A percentile compares a stretch with the other conserved stretches of the same genome.
phyloP scores from a whole-genome alignment of 2,329 filamentous ascomycete genomes.

The Diplodia sapinea region DNA sequence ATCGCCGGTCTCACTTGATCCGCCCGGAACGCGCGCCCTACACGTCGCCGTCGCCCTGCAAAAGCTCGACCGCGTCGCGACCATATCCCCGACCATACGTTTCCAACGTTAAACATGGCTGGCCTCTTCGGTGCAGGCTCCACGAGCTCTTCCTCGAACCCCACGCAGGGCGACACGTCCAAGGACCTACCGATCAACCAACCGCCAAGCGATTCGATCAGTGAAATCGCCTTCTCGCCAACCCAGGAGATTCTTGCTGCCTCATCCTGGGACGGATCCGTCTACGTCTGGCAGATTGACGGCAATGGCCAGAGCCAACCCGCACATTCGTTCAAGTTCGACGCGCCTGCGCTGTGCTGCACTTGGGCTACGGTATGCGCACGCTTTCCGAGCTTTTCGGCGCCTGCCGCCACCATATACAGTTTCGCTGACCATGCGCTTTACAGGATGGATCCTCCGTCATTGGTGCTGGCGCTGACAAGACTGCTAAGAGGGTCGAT shows the following conservation, averaged over 20 bases:
- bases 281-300: slow-evolving; percentile 93
- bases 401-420: not conserved
- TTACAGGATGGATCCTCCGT: slow-evolving; percentile 86
- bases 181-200: slow-evolving; percentile 84
- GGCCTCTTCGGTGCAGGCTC: slow-evolving; percentile 59
- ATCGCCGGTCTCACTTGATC: not conserved
- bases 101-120: slow-evolving; percentile 59
- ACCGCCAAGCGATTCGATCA: slow-evolving; percentile 82
- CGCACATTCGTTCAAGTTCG: slow-evolving; percentile 84
- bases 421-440: not conserved
- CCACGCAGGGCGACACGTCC: slow-evolving; percentile 87
- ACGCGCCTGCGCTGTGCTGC: slow-evolving; percentile 80
- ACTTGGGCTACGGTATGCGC: slow-evolving; percentile 83
- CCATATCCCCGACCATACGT: slow-evolving; percentile 34
- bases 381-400: too few relatives aligned
- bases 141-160: slow-evolving; percentile 62
- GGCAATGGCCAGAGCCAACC: slow-evolving; percentile 78
- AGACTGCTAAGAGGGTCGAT: slow-evolving; percentile 87
- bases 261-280: slow-evolving; percentile 96
- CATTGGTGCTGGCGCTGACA: slow-evolving; percentile 87
- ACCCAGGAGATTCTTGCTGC: slow-evolving; percentile 83
- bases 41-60: slow-evolving; percentile 31
- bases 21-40: slow-evolving; percentile 9
- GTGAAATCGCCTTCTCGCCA: slow-evolving; percentile 82
- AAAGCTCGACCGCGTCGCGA: slow-evolving; percentile 33